phyloP scores from a whole-genome alignment of 1,284 basidiomycete species.

The Irpex rosettiformis region DNA sequence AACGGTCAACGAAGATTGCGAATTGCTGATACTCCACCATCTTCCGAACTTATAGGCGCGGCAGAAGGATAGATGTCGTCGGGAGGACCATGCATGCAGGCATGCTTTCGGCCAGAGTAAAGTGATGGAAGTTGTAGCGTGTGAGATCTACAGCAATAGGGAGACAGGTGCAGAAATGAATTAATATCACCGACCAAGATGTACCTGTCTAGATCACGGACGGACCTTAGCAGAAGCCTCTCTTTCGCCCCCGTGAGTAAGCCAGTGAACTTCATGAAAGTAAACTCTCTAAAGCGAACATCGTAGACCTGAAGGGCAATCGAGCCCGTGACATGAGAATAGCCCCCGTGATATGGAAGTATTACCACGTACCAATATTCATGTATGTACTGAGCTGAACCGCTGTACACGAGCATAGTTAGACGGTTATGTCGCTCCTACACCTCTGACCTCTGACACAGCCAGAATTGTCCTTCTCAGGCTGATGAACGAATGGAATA shows the following conservation, averaged over 20 bases:
- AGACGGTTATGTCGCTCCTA: no score
- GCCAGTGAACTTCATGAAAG: no score
- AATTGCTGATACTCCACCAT: background rate
- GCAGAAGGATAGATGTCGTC: background rate
- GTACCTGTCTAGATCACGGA: background rate
- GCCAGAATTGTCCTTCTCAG: no score
- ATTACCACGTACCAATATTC: background rate
- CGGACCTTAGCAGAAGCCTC: background rate
- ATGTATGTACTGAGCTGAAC: no score
- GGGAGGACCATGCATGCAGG: background rate
- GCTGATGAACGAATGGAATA: no score
- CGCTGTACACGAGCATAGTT: no score
- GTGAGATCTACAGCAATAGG: background rate
- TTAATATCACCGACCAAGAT: background rate
- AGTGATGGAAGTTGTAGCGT: background rate
- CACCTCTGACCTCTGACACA: no score
- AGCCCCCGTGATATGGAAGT: background rate
- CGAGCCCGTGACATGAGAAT: no score
- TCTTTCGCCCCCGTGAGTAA: background rate
- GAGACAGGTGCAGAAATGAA: background rate
- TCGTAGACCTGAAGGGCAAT: background rate
- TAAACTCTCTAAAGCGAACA: background rate
- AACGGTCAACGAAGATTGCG: background rate
- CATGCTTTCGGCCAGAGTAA: background rate
- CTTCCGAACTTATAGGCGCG: background rate